These are phyloP conservation scores for Kluyveromyces sp. DNA, from an alignment of 1,139 yeast species.

Conservation along the genomic window DNA sequence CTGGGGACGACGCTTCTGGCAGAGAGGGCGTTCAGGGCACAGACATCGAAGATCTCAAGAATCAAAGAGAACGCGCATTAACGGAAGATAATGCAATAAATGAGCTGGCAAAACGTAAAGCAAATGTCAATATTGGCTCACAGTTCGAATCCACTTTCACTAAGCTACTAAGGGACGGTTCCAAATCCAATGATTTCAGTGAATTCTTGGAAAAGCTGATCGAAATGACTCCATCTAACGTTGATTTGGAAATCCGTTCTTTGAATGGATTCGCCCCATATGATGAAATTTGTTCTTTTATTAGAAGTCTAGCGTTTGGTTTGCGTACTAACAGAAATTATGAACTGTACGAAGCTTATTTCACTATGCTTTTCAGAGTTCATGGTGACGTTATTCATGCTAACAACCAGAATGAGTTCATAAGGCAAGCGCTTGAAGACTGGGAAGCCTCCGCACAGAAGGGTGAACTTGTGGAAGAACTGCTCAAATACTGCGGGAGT, in stretches of 20 bases:
- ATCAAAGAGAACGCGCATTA: slow-evolving; percentile 12
- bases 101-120: slow-evolving; percentile 28
- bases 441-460: slow-evolving; percentile 47
- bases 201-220: slow-evolving; percentile 51
- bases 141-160: slow-evolving; percentile 72
- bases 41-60: slow-evolving; percentile 17
- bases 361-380: slow-evolving; percentile 61
- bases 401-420: slow-evolving; percentile 35
- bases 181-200: slow-evolving; percentile 37
- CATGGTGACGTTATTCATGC: slow-evolving; percentile 78
- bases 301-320: slow-evolving; percentile 59
- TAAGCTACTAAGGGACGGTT: slow-evolving; percentile 49
- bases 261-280: slow-evolving; percentile 46
- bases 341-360: slow-evolving; percentile 52
- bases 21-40: slow-evolving; percentile 42
- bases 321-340: slow-evolving; percentile 49
- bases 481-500: slow-evolving; percentile 79
- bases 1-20: slow-evolving; percentile 62
- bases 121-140: slow-evolving; percentile 29
- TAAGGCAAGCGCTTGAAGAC: slow-evolving; percentile 40
- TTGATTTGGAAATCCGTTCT: slow-evolving; percentile 84
- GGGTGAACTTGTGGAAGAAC: slow-evolving; percentile 51
- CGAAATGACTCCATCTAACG: slow-evolving; percentile 64
- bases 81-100: slow-evolving; percentile 20
- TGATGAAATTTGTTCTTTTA: slow-evolving; percentile 61